Percentiles rank a stretch among this genome's conserved stretches.
phyloP scores from a whole-genome alignment of 352 stramenopile species.

The Phytophthora ohioensis region DNA sequence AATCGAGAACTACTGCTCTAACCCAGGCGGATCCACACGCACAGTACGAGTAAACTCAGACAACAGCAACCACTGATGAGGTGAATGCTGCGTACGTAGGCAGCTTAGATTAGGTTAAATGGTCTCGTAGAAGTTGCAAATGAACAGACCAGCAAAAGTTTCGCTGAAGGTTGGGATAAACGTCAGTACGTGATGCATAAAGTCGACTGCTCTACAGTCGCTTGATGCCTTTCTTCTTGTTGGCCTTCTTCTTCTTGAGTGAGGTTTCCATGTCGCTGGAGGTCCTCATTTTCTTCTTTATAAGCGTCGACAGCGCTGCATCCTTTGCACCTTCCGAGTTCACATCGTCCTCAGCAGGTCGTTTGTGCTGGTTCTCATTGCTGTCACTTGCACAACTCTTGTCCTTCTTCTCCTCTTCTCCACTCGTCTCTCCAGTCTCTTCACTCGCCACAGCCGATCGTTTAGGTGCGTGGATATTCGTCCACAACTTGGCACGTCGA shows the following conservation, averaged over 20 bases:
- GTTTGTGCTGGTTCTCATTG: conserved; percentile 27
- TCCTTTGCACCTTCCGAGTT: conserved; percentile 25
- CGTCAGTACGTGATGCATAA: background rate
- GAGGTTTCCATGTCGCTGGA: conserved; percentile 42
- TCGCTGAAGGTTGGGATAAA: background rate
- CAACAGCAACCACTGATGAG: background rate
- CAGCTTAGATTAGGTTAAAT: conserved; percentile 44
- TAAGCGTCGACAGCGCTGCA: conserved; percentile 19
- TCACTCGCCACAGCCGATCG: conserved; percentile 33
- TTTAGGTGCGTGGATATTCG: conserved; percentile 90
- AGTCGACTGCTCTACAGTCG: conserved; percentile 47
- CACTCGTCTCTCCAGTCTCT: conserved; percentile 31
- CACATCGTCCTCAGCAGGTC: conserved; percentile 25
- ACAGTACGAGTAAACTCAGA: conserved; percentile 1
- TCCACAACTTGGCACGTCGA: conserved; percentile 90
- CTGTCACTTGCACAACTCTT: conserved; percentile 3
- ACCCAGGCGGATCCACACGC: background rate
- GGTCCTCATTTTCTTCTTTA: conserved; percentile 62
- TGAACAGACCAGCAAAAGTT: conserved; percentile 29
- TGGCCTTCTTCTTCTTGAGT: conserved; percentile 75
- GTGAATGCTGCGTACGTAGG: conserved; percentile 16
- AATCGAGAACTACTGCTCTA: background rate
- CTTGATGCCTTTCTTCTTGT: conserved; percentile 80
- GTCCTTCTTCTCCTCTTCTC: conserved; percentile 36
- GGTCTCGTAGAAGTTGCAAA: conserved; percentile 11